Evolutionary conservation across 1,284 basidiomycete genomes (phyloP).

Genomic region (Porphyrellus sp.): DNA sequence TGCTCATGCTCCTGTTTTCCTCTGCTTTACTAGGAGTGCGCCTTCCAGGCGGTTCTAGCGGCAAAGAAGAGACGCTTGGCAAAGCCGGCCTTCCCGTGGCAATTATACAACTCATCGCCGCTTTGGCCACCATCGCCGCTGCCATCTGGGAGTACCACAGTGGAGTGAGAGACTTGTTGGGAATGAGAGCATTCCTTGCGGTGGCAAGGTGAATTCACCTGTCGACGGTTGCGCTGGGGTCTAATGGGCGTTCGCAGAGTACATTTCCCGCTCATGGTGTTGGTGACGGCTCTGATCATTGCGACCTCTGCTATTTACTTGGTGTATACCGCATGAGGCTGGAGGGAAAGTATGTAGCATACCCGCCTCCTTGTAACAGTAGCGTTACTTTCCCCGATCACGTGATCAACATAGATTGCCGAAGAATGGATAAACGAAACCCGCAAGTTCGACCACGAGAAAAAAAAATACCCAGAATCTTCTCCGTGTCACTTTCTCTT

Average conservation of each 20-base stretch:
- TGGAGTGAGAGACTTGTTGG: constrained; percentile 52
- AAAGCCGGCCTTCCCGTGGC: constrained; percentile 31
- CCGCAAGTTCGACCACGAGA: constrained; percentile 12
- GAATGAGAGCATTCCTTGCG: constrained; percentile 56
- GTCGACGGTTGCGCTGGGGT: constrained; percentile 8
- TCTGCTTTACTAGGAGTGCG: constrained; percentile 60
- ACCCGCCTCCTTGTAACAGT: neutral
- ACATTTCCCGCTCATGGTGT: constrained; percentile 50
- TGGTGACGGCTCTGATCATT: constrained; percentile 48
- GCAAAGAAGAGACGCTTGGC: constrained; percentile 11
- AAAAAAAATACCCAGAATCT: constrained; percentile 32
- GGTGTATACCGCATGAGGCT: constrained; percentile 18
- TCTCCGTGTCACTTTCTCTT: constrained; percentile 4
- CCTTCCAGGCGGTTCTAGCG: constrained; percentile 42
- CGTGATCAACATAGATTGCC: constrained; percentile 12
- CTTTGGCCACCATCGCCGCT: constrained; percentile 52
- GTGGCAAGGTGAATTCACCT: constrained; percentile 52
- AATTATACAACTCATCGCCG: constrained; percentile 45
- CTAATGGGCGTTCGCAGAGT: constrained; percentile 37
- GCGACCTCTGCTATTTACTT: constrained; percentile 51
- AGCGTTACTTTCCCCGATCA: constrained; percentile 12
- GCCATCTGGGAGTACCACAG: constrained; percentile 64
- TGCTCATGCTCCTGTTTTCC: constrained; percentile 60
- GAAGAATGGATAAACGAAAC: constrained; percentile 11
- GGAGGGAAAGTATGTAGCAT: neutral